Conservation (phyloP, 192 early-diverging fungal species). For the Glomus cerebriforme region DNA sequence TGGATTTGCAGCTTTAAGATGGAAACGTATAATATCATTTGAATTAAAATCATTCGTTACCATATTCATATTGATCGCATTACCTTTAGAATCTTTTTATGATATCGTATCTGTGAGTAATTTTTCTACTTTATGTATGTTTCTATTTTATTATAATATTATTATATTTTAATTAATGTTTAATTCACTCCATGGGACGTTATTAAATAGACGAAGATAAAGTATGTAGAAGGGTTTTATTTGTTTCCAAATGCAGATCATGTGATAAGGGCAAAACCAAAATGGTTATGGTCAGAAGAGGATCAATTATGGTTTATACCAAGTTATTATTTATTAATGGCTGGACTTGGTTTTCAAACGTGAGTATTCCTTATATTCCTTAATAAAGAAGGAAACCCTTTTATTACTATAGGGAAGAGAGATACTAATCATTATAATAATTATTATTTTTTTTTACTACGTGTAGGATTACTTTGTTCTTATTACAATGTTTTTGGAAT, state of each 20-base stretch:
- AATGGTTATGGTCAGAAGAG: neutral
- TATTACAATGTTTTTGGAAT: constrained; percentile 46
- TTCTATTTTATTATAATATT: neutral
- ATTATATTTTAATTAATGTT: too few species aligned
- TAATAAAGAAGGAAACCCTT: too few species aligned
- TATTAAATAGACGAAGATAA: constrained; percentile 26
- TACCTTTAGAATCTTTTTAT: constrained; percentile 4
- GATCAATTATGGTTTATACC: neutral
- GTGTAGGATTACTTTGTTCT: constrained; percentile 33
- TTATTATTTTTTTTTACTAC: neutral
- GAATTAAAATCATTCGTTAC: constrained; percentile 28
- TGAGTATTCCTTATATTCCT: neutral
- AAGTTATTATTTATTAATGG: constrained; percentile 8
- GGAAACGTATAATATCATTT: neutral
- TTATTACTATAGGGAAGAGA: neutral
- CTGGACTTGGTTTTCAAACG: constrained; percentile 15
- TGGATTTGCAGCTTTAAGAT: neutral
- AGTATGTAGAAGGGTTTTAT: constrained; percentile 12
- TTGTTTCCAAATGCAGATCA: neutral
- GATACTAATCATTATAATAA: too few species aligned
- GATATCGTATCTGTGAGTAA: neutral
- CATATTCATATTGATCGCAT: constrained; percentile 16
- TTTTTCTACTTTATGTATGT: neutral
- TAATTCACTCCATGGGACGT: neutral
- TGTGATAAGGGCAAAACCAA: neutral